Evolutionary conservation across 163 green algal species (phyloP).

Genomic region (Botryococcus braunii): DNA sequence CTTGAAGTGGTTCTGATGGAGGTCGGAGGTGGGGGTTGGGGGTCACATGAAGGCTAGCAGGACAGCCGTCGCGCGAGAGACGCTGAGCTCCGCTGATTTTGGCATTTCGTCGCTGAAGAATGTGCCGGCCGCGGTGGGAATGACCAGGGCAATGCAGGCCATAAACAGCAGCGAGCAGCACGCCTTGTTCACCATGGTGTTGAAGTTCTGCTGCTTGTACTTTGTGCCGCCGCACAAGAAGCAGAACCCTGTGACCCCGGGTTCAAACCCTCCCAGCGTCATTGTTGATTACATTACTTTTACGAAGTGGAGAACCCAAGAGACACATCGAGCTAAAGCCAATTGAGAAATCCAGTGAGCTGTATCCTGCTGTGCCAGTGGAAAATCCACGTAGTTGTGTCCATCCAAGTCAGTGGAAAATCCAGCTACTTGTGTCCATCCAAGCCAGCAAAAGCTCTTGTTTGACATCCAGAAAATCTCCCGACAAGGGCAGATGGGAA

Average conservation of each 20-base stretch:
- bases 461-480: no score
- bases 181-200: conserved; percentile 54
- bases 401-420: no score
- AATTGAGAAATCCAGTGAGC: no score
- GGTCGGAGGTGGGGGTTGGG: neutral
- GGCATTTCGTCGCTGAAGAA: conserved; percentile 26
- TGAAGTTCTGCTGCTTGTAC: conserved; percentile 75
- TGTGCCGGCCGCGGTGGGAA: conserved; percentile 52
- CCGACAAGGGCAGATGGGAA: no score
- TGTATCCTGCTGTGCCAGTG: no score
- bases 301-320: neutral
- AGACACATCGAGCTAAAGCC: no score
- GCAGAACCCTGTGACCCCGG: conserved; percentile 58
- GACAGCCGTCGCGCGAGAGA: conserved; percentile 63
- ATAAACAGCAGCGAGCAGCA: conserved; percentile 67
- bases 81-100: conserved; percentile 18
- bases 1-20: neutral
- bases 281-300: neutral
- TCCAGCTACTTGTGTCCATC: no score
- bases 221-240: conserved; percentile 74
- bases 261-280: neutral
- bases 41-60: conserved; percentile 55
- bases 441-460: no score
- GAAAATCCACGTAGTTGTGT: no score
- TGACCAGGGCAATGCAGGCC: conserved; percentile 64